Base-by-base conservation (phyloP, 2,329 filamentous ascomycete genomes). In the Leptodontidium sp. region DNA sequence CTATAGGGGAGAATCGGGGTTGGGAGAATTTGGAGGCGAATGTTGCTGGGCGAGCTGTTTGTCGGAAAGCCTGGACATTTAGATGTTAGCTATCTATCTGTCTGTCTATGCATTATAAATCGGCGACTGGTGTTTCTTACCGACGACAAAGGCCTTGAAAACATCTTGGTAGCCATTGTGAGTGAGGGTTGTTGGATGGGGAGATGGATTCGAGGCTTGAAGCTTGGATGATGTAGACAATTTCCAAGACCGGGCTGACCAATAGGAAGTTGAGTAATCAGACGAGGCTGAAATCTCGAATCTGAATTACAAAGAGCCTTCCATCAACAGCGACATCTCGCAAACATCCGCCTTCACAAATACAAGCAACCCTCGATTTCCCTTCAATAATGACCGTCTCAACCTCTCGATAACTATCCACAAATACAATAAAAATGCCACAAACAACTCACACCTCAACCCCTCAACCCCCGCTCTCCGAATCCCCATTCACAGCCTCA, bases 51-150 rank as follows among this genome's bases (percentile, higher is more conserved):
- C 63, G 69, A 38, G 69, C 47, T 24, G 64, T 45, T 49, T 66
- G 66, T 26, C 81, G 81, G 76, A 85, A 81, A 70, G 80, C 79
- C 84, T 86, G 72, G 24, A 14, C 21, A 45, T 55, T 35, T 38
- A 12, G 35, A 29, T 67, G 68, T 61, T 69, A 57, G 45, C 74
- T 69, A 68, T 38, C 75, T 68, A 68, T 68, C 53, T 35, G 64
- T 32, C 8, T 67, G 62, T 62, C 45, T 17, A 35, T 24, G 17
- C 29, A 35, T 26, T 17, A 6, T 5, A 8, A 0, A 12, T 15
- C n/a, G 17, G 32, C 9, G 35, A 8, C 11, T 38, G 14, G 4
- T 5, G n/a, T 14, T 45, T 26, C 15, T 32, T 70, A 77, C 77
- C 74, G 74, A 76, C 58, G 76, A 74, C 55, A 78, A 55, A 45